These are phyloP conservation scores for Cladosporium sphaerospermum DNA, from an alignment of 2,329 filamentous ascomycete genomes.

Conservation along the genomic window DNA sequence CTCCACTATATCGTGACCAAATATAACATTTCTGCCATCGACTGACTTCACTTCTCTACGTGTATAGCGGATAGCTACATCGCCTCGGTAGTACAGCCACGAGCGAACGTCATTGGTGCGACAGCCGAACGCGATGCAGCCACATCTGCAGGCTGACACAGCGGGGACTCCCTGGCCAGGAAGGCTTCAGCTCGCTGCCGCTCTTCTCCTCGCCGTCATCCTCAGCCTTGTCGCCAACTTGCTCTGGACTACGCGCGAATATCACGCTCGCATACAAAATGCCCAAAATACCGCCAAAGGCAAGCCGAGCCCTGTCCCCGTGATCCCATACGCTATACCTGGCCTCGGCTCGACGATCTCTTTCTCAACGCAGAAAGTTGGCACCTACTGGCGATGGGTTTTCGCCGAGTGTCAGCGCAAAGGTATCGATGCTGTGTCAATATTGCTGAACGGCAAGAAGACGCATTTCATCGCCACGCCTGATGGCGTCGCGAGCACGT, in stretches of 20 bases:
- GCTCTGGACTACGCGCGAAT: constrained; percentile 4
- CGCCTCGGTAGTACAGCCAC: neutral
- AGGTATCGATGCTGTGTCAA: constrained; percentile 15
- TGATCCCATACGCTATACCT: constrained; percentile 19
- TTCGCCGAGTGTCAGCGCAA: constrained; percentile 7
- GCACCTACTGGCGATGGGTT: constrained; percentile 16
- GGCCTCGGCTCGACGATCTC: constrained; percentile 17
- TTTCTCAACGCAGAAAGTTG: constrained; percentile 18
- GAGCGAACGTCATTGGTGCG: no score
- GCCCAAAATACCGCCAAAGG: neutral
- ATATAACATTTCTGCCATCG: neutral
- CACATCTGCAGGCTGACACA: neutral
- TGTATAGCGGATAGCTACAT: neutral
- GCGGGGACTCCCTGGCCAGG: neutral
- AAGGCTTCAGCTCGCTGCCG: neutral
- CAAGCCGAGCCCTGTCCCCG: constrained; percentile 7
- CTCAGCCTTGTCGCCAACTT: constrained; percentile 4
- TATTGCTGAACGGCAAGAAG: constrained; percentile 15
- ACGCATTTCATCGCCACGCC: constrained; percentile 19
- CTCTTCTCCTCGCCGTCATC: constrained; percentile 1
- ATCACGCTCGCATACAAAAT: neutral
- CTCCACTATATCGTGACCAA: neutral
- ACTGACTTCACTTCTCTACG: neutral
- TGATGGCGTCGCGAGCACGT: constrained; percentile 15
- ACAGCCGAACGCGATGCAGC: neutral